Conservation (phyloP, 2,329 filamentous ascomycete species). For the Aspergillus alliaceus region DNA sequence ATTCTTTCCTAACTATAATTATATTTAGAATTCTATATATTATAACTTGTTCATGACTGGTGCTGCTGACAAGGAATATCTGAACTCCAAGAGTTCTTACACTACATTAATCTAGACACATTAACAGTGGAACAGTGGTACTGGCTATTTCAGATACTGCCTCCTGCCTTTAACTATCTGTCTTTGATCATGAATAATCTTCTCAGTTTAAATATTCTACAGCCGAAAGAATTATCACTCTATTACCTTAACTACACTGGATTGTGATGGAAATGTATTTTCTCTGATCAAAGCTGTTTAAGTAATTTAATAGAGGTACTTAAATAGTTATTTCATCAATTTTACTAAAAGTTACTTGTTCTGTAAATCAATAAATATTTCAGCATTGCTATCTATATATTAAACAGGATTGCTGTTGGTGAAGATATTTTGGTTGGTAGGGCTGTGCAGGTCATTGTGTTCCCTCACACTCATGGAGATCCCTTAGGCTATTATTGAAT, state of each 20-base stretch:
- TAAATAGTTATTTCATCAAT: neutral
- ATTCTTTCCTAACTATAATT: neutral
- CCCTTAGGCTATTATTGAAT: neutral
- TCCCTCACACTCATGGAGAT: neutral
- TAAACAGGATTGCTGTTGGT: neutral
- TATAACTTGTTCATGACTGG: neutral
- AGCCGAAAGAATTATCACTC: neutral
- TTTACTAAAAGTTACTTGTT: neutral
- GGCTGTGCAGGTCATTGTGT: neutral
- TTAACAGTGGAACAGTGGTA: neutral
- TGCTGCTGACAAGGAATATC: neutral
- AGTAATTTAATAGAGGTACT: neutral
- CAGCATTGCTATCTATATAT: neutral
- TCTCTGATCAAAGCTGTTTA: neutral
- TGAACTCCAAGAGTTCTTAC: neutral
- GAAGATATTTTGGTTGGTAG: neutral
- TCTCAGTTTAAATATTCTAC: neutral
- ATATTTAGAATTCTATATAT: neutral
- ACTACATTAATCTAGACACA: neutral
- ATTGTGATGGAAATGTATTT: neutral
- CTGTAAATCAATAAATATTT: neutral
- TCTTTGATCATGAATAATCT: neutral
- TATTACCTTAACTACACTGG: neutral
- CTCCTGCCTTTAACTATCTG: neutral
- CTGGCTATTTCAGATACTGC: neutral